Percentiles rank a stretch among this genome's conserved stretches.
phyloP scores from a whole-genome alignment of 2,329 filamentous ascomycete species.

The Ascochyta rabiei region DNA sequence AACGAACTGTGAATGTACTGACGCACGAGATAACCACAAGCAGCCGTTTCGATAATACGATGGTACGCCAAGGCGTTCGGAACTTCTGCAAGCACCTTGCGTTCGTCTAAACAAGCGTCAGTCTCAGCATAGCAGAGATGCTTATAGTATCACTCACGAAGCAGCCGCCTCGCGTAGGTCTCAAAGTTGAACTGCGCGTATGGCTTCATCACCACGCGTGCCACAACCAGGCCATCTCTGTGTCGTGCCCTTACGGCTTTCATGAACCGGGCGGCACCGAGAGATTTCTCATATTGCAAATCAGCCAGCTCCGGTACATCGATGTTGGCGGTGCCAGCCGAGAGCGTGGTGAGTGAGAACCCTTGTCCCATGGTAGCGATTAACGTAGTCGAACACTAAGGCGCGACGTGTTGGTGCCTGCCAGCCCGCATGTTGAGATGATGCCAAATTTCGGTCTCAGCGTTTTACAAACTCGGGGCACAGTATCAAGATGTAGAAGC shows the following conservation, averaged over 20 bases:
- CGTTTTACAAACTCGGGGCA: neutral
- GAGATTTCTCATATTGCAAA: conserved; percentile 86
- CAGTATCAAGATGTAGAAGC: neutral
- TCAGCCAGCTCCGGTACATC: conserved; percentile 92
- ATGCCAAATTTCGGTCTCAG: neutral
- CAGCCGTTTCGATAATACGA: conserved; percentile 87
- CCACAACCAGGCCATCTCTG: conserved; percentile 87
- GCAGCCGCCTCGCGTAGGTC: conserved; percentile 76
- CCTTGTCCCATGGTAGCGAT: conserved; percentile 82
- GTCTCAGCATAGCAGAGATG: neutral
- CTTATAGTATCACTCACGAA: conserved; percentile 62
- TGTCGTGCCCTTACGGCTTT: conserved; percentile 92
- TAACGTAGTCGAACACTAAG: conserved; percentile 22
- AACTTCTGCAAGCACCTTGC: conserved; percentile 77
- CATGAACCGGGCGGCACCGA: conserved; percentile 93
- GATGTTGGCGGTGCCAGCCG: conserved; percentile 89
- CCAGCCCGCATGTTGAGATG: conserved; percentile 36
- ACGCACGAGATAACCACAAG: conserved; percentile 88
- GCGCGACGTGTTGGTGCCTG: conserved; percentile 33
- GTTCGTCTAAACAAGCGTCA: conserved; percentile 66
- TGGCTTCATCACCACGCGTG: conserved; percentile 94
- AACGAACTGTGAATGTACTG: conserved; percentile 96
- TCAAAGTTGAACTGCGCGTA: conserved; percentile 81
- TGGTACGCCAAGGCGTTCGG: conserved; percentile 92
- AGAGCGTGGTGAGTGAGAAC: conserved; percentile 90